Evolutionary conservation across 306 rosid species (phyloP), one percentile per base, ranked within the genome.

Genomic region (Lupinus albus): DNA sequence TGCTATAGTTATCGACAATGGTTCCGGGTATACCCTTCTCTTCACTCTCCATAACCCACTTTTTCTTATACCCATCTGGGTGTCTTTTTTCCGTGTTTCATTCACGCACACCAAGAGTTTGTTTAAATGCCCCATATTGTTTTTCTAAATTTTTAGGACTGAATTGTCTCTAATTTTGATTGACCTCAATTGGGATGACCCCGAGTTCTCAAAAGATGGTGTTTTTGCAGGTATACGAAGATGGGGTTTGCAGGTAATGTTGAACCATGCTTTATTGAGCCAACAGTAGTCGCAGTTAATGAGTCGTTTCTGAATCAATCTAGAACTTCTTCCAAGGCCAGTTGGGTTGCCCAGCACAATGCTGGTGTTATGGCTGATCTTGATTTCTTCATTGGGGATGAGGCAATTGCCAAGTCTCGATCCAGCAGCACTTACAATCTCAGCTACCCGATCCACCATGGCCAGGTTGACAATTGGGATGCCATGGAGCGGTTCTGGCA

Each of bases 361-460:
- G 99, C 99, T 0, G 99, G 99, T 12, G 99, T 94, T 7, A 94
- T 90, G 97, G 99, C 99, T 14, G 99, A 94, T 90, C 97, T 94
- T 42, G 99, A 94, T 84, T 94, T 90, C 84, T 94, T 94, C 67
- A 86, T 94, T 20, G 99, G 99, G 39, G 99, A 94, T 4, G 99
- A 94, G 66, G 99, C 99, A 0, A 55, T 88, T 51, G 62, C 95
- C 8, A 94, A 77, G 79, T 84, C 92, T 61, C 85, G 92, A 76
- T 85, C 97, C 33, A 90, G 99, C 50, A 86, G 85, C 20, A 86
- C 89, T 72, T 94, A 94, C 63, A 90, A 84, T 71, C 87, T 94
- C 30, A 88, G 76, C 54, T 85, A 94, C 70, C 99, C 99, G 18
- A 80, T 94, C 75, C 83, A 52, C 41, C 89, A 90, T 8, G 99